Evolutionary conservation across 768 basidiomycete species (phyloP), one percentile per base, ranked within the genome.

Genomic region (Pholiota molesta): DNA sequence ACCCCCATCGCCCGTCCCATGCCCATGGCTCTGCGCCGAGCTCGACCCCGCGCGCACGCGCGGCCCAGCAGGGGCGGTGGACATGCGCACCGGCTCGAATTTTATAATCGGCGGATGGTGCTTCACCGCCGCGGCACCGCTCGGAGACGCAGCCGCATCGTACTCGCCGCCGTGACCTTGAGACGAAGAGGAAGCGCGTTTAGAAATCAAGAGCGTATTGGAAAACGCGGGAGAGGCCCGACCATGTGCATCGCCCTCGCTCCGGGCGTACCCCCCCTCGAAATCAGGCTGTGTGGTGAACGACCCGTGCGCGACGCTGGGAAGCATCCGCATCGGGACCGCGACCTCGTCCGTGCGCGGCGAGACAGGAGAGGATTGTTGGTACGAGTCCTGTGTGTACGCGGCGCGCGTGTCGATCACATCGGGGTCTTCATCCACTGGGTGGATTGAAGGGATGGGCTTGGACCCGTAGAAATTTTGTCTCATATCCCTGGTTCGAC

Each of bases 201-300:
- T 40, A 19, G 40, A 14, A 9, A 61, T 28, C 7, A 59, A 55
- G 8, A 39, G 51, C 5, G 44, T 42, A 35, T 66, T 47, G 9
- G 65, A 66, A 21, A 40, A 51, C 28, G 40, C 55, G 0, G 64
- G 64, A 52, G 62, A 61, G 13, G 29, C 40, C 60, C 57, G 61
- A 19, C 56, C 54, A 19, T 60, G 55, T 26, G 57, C 55, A 53
- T 8, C 31, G 47, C 45, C 31, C 23, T 21, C 13, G 28, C 55
- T 39, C 49, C 61, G 10, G 39, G 33, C 35, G 53, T 66, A 58
- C 0, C 42, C 28, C 10, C 6, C 7, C 9, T 60, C 55, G 8
- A 45, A 37, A 23, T 60, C 61, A 23, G 40, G 42, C 9, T 64
- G 60, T 16, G 60, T 29, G 10, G 57, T 53, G 19, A 53, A 61